Percentiles rank a stretch among this genome's conserved stretches.
Evolutionary conservation across 2,329 filamentous ascomycete species (phyloP).

Genomic region (Colletotrichum liaoningense): DNA sequence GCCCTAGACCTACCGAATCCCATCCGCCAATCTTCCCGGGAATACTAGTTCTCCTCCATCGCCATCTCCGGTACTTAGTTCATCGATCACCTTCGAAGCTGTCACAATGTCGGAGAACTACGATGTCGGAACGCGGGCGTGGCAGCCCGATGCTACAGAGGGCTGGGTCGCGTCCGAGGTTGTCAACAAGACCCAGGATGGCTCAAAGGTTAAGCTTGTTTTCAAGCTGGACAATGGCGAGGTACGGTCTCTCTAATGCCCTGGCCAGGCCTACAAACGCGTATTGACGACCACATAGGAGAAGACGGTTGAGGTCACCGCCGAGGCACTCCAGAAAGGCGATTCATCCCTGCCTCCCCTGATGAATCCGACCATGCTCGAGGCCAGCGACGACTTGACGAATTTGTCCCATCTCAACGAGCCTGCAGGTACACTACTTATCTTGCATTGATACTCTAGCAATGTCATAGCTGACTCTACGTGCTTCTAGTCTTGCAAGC

Average conservation of each 20-base stretch:
- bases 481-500: constrained; percentile 83
- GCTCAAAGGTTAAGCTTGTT: constrained; percentile 86
- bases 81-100: constrained; percentile 30
- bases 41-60: constrained; percentile 26
- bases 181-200: constrained; percentile 83
- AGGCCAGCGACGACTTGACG: constrained; percentile 97
- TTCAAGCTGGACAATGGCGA: constrained; percentile 95
- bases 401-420: constrained; percentile 98
- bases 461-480: constrained; percentile 18
- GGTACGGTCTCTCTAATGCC: constrained; percentile 60
- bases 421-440: constrained; percentile 78
- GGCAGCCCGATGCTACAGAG: constrained; percentile 96
- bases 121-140: constrained; percentile 96
- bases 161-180: constrained; percentile 99
- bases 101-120: constrained; percentile 88
- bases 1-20: constrained; percentile 30
- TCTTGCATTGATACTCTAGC: not conserved
- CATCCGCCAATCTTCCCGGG: constrained; percentile 16
- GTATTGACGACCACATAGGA: constrained; percentile 63
- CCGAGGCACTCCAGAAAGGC: constrained; percentile 80
- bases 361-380: constrained; percentile 98
- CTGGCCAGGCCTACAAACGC: constrained; percentile 1
- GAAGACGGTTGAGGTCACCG: constrained; percentile 82
- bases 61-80: constrained; percentile 21
- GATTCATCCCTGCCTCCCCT: constrained; percentile 86